Evolutionary conservation across 148 eudicot species (phyloP), one percentile per base, ranked within the genome.

Genomic region (Suaeda aralocaspica): DNA sequence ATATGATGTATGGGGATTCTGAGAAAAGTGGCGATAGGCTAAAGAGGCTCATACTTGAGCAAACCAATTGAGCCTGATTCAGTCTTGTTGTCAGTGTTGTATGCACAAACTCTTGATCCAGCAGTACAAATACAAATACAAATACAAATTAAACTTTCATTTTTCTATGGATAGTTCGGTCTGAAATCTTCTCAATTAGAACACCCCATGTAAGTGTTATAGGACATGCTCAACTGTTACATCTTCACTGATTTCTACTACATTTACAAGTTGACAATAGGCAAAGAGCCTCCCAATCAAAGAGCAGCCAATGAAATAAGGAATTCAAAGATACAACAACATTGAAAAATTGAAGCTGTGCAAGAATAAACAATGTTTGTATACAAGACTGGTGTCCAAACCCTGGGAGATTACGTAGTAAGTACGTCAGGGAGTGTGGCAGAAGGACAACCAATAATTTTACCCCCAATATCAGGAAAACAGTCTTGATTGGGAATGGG

Each of bases 391-490:
- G 41, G 6, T 18, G 19, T 16, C 15, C 49, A 3, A 13, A 56
- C 59, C 10, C 21, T 21, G 7, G 9, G 6, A 45, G 22, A 0
- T 61, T 68, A 88, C 3, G 89, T 88, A 1, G 92, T 88, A 24
- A 88, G 73, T 19, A 71, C 69, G 59, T 88, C 89, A 0, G 89
- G 89, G 18, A 88, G 73, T 0, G 83, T 57, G 26, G 78, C 53
- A 48, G 84, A 82, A 68, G 80, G 84, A 66, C 76, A 76, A 24
- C 92, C 92, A 15, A 85, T 26, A 19, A 88, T 67, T 68, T 80
- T 88, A 29, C 92, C 92, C 14, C 92, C 88, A 9, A 85, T 66
- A 65, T 88, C 92, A 1, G 89, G 92, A 79, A 88, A 88, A 45
- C 65, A 72, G 2, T 88, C 92, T 4, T 78, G 68, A n/a, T 79